phyloP scores from a whole-genome alignment of 495 filamentous ascomycete genomes.

The Parathielavia appendiculata region DNA sequence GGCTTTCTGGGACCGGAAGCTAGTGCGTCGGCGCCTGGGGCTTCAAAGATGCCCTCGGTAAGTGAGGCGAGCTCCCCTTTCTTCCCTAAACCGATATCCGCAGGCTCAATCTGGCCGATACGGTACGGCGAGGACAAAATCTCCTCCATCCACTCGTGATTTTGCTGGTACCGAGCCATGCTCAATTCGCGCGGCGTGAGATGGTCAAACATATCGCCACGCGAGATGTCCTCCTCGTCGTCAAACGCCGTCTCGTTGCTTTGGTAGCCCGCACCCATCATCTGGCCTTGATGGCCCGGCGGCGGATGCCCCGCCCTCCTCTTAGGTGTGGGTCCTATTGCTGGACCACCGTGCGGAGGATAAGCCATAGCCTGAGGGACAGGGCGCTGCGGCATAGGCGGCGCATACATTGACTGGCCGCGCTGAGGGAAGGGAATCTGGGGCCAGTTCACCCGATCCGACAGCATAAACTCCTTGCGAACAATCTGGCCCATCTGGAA shows the following conservation, averaged over 20 bases:
- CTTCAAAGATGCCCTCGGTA: conserved; percentile 68
- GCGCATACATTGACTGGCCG: conserved; percentile 41
- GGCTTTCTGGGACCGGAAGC: conserved; percentile 42
- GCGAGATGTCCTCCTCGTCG: conserved; percentile 81
- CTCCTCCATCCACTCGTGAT: conserved; percentile 99
- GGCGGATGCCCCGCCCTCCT: conserved; percentile 29
- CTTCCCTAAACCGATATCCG: conserved; percentile 80
- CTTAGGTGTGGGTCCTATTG: conserved; percentile 45
- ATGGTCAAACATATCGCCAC: conserved; percentile 82
- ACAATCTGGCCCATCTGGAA: conserved; percentile 74
- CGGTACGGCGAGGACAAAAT: conserved; percentile 83
- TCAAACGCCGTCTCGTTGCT: conserved; percentile 57
- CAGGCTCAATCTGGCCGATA: conserved; percentile 74
- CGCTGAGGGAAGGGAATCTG: conserved; percentile 62
- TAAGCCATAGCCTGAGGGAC: conserved; percentile 50
- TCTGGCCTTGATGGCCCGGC: conserved; percentile 29
- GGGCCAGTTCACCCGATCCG: conserved; percentile 85
- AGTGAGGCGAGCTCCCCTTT: conserved; percentile 78
- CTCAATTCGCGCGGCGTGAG: conserved; percentile 85
- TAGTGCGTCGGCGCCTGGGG: conserved; percentile 56
- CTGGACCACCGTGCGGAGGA: conserved; percentile 39
- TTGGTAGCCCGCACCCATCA: conserved; percentile 23
- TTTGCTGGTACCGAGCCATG: conserved; percentile 76
- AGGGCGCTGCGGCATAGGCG: conserved; percentile 33
- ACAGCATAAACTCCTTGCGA: conserved; percentile 90